Evolutionary conservation across 768 basidiomycete species (phyloP).

Genomic region (Leccinum barrowsii): DNA sequence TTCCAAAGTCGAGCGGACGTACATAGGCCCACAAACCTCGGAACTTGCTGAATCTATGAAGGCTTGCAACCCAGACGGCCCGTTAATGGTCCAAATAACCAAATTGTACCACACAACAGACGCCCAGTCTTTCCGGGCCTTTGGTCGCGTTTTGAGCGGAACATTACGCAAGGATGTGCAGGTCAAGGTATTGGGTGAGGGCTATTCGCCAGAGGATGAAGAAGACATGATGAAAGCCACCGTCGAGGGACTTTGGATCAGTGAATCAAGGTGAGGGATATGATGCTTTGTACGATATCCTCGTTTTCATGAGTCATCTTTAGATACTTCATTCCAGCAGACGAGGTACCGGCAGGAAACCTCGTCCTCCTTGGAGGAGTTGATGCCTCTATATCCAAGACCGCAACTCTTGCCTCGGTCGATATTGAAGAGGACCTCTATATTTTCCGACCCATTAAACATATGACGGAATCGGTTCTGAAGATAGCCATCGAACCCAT

Average conservation of each 20-base stretch:
- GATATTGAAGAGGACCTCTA: constrained; percentile 83
- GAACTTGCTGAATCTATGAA: constrained; percentile 78
- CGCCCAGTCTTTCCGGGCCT: constrained; percentile 94
- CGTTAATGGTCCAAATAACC: constrained; percentile 88
- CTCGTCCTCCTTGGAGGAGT: constrained; percentile 90
- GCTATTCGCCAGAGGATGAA: constrained; percentile 98
- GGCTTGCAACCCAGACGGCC: constrained; percentile 77
- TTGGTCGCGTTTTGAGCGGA: constrained; percentile 91
- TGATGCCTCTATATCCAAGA: constrained; percentile 92
- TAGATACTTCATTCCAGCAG: constrained; percentile 88
- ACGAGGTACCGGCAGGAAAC: constrained; percentile 89
- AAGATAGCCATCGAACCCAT: constrained; percentile 99
- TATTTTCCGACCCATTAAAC: constrained; percentile 94
- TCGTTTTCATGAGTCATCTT: constrained; percentile 1
- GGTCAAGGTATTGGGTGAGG: constrained; percentile 96
- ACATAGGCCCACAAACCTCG: constrained; percentile 84
- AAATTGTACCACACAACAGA: constrained; percentile 97
- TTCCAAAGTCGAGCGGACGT: constrained; percentile 76
- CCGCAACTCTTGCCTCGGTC: constrained; percentile 77
- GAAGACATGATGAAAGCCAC: constrained; percentile 91
- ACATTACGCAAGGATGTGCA: constrained; percentile 79
- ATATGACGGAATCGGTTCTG: constrained; percentile 94
- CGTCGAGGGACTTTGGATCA: constrained; percentile 88
- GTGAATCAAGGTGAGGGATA: constrained; percentile 72
- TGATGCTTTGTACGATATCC: neutral